phyloP scores from a whole-genome alignment of 1,139 yeast genomes.

The Protomyces inundatus region DNA sequence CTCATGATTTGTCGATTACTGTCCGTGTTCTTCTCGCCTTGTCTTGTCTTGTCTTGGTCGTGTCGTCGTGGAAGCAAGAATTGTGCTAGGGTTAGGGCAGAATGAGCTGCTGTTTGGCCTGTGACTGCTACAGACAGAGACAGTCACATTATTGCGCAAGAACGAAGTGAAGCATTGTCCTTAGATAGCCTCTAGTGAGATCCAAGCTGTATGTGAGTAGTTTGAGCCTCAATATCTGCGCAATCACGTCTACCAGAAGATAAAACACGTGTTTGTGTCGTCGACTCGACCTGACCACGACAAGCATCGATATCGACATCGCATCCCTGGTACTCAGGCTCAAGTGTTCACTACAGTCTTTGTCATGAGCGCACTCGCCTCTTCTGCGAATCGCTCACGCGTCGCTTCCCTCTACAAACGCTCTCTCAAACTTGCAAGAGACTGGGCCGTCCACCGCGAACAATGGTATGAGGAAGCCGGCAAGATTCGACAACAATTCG shows the following conservation, averaged over 20 bases:
- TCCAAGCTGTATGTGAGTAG: no score
- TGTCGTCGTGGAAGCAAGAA: neutral
- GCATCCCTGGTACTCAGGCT: no score
- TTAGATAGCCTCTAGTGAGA: no score
- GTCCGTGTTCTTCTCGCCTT: neutral
- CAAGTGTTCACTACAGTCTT: no score
- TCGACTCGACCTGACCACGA: no score
- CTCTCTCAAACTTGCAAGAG: constrained; percentile 29
- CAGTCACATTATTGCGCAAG: no score
- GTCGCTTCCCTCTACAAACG: constrained; percentile 30
- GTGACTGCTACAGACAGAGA: neutral
- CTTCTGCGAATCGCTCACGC: constrained; percentile 29
- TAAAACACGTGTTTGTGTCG: no score
- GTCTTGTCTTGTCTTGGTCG: neutral
- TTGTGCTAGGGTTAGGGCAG: neutral
- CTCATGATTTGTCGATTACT: constrained; percentile 5
- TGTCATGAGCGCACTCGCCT: neutral
- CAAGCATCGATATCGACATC: no score
- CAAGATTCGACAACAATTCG: constrained; percentile 30
- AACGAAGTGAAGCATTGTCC: no score
- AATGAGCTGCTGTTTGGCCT: neutral
- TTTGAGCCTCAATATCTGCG: no score
- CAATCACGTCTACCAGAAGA: no score
- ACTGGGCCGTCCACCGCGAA: constrained; percentile 32
- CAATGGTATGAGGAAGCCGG: constrained; percentile 30